Base-by-base conservation (phyloP, 306 rosid genomes). In the Lathyrus sativus region DNA sequence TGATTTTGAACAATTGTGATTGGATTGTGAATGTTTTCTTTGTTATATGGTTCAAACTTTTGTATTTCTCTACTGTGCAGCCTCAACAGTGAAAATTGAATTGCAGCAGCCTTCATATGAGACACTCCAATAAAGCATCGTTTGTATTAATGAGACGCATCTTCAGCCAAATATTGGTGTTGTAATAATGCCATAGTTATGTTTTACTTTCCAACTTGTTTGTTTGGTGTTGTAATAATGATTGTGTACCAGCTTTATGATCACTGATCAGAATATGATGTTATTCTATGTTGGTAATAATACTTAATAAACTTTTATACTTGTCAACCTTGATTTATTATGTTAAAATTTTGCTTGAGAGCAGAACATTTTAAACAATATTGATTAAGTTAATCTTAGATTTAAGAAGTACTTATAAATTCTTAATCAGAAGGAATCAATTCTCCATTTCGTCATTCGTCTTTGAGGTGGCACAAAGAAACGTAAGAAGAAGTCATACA, bases 31-130 rank as follows among this genome's bases (percentile, higher is more conserved):
- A 14, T 55, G 28, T 46, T 55, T 29, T 45, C 19, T 49, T 18
- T 14, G 31, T 12, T 42, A 15, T 13, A 17, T 9, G 35, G 22
- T 11, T 51, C 7, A 62, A 55, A 48, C 59, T 51, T 48, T 4
- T 35, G 61, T 39, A 38, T 61, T 68, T 66, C 31, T 71, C 31
- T 71, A n/a, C 8, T 15, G 38, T 77, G 78, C 86, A 85, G 93
- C 62, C 77, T 59, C 77, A 83, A 46, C 79, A 76, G 76, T 83
- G 74, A 87, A 80, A 22, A 8, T 38, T 39, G 44, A 49, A 69
- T 63, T 70, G 51, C 43, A 33, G 65, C 37, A n/a, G 43, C 60
- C 37, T 37, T 53, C 45, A 24, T 28, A 19, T 41, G 58, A 59
- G 71, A 56, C 60, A 29, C 0, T 39, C 63, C 42, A 59, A 60